Base-by-base conservation (phyloP, 306 rosid species). In the Glycine latifolia region DNA sequence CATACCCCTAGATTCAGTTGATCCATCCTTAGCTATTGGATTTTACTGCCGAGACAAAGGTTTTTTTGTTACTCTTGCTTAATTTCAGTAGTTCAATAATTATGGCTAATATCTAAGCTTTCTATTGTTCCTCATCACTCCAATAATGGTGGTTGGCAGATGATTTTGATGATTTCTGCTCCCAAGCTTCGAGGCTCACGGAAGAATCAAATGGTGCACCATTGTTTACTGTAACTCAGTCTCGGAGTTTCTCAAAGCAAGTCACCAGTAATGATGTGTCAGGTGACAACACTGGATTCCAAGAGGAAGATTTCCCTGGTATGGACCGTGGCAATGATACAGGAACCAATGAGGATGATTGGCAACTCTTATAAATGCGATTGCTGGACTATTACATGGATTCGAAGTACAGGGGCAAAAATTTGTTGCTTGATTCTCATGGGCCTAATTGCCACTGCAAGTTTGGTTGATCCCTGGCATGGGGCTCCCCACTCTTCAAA, bases 21-120 rank as follows among this genome's bases (percentile, higher is more conserved):
- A 95, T 86, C 93, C 99, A 72, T 95, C 99, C 68, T 80, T 95
- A 79, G 99, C 99, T 54, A 89, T 95, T 80, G 99, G 99, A 74
- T 95, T 95, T 88, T 95, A 93, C 86, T 95, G 99, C 81, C 96
- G 93, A 31, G 91, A 90, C 83, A 93, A 89, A 93, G 97, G 98
- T 94, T 56, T 76, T 83, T 66, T 44, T 71, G 15, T 73, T 79
- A 66, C 86, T 82, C 60, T 46, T 16, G 31, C 66, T 73, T 73
- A 69, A 81, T 59, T 70, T 79, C 78, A 39, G 2, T 10, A 44
- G 73, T 55, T 69, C 39, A 72, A 53, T 16, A 35, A 20, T 44
- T 55, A 9, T 76, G 41, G 66, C 77, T 73, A 50, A 31, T 39
- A 79, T 56, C 55, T 53, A 55, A 83, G 33, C 58, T 52, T 69